Evolutionary conservation across 2,329 filamentous ascomycete species (phyloP), one percentile per base, ranked within the genome.

Genomic region (Claviceps purpurea): DNA sequence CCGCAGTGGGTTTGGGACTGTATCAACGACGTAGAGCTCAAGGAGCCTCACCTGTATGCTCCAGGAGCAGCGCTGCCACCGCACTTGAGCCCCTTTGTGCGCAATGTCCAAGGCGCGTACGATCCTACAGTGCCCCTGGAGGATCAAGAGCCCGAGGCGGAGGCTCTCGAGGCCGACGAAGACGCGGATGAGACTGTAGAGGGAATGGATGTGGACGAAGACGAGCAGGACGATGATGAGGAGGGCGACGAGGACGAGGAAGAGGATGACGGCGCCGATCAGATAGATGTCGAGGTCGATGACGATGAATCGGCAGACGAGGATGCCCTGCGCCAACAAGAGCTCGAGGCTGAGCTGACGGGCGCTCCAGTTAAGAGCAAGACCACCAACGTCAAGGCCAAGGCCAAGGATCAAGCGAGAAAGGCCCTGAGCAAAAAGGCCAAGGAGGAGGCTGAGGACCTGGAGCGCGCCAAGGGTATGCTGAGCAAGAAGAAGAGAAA

Each of bases 1-100:
- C 93, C 93, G 20, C 93, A 98, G 66, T 98, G 94, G 91, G 82
- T 98, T 4, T 98, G 93, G 93, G 93, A 98, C 64, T 91, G 87
- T 62, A 73, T 95, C 66, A 98, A 98, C 66, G 87, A 93, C 46
- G 88, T 89, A 56, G 89, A 91, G 68, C 73, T 98, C 52, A 83
- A 96, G 66, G 79, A 86, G 58, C 81, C 90, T 37, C 89, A 96
- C 64, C 70, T 90, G 39, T 98, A 98, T 63, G 87, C 85, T 0
- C 93, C 93, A 2, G 93, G 93, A 18, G 85, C 90, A 18, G 84
- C 88, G 59, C 75, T 98, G 37, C 93, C 93, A 22, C 93, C 93
- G 13, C 93, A 98, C 75, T 70, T 98, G 60, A 97, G 90, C 68
- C 93, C 93, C 26, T 98, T 95, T 77, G 89, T 97, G 57, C 91